Evolutionary conservation across 1,284 basidiomycete species (phyloP), one percentile per base, ranked within the genome.

Genomic region (Ustilago cynodontis): DNA sequence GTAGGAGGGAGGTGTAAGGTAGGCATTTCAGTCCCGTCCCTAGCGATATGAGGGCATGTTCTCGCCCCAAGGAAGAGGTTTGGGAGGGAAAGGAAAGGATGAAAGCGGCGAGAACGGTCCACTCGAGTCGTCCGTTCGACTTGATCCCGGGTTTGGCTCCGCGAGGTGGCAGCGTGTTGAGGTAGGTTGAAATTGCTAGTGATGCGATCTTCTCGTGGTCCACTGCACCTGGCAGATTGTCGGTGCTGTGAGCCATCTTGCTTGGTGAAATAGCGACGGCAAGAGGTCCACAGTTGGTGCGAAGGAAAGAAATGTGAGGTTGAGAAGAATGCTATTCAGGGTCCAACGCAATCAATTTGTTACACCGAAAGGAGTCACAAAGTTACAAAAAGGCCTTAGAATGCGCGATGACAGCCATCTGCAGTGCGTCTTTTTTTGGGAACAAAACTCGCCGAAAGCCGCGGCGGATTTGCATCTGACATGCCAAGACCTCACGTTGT

Each of bases 1-100:
- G 81, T 0, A 93, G 91, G 0, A 94, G 88, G 54, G 89, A 89
- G 6, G 86, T 80, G 14, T 88, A 89, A 0, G 95, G 93, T 0
- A 95, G 89, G 78, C 93, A 94, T 87, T 96, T 97, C 9, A 92
- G 92, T 9, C 95, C 95, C 2, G 94, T 93, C 0, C 91, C 93
- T 14, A 94, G 84, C 33, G 92, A 91, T 45, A 95, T 89, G 59
- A 76, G 33, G 11, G 53, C 18, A 28, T 71, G 68, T 1, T 68
- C n/a, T n/a, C 33, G 29, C 22, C 33, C 14, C n/a, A 22, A 26
- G 14, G 54, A 11, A 26, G n/a, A 31, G 2, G 37, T 37, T 4
- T 16, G 5, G 16, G 57, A 31, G 3, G 71, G 67, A 9, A 39
- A 64, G 13, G 63, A 67, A 28, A 77, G 57, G 54, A 73, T 22